Conservation (phyloP, 805 yeast genomes). For the Metschnikowia proteae region DNA sequence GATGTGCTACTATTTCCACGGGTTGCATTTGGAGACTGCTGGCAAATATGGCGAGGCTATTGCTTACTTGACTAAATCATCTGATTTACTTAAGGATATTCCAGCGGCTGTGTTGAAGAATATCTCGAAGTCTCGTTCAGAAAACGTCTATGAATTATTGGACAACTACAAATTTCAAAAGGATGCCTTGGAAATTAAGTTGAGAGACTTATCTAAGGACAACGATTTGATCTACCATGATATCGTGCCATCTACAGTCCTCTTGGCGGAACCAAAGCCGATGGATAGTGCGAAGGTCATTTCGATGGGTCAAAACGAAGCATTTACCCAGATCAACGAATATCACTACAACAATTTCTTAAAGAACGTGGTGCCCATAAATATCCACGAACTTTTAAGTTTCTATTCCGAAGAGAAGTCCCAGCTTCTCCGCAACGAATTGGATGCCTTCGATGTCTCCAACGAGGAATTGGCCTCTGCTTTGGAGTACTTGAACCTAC, state of each 20-base stretch:
- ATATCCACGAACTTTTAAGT: conserved; percentile 83
- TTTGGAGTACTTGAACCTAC: conserved; percentile 75
- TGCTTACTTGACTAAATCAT: conserved; percentile 55
- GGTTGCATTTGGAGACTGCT: conserved; percentile 48
- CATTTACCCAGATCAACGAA: conserved; percentile 41
- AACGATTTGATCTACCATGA: conserved; percentile 90
- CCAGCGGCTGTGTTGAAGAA: conserved; percentile 11
- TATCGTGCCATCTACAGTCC: conserved; percentile 55
- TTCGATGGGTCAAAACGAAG: conserved; percentile 45
- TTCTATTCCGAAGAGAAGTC: conserved; percentile 89
- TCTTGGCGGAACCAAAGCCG: conserved; percentile 63
- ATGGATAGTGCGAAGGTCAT: conserved; percentile 66
- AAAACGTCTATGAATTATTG: conserved; percentile 34
- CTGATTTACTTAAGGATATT: conserved; percentile 35
- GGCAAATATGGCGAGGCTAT: conserved; percentile 74
- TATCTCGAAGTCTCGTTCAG: conserved; percentile 21
- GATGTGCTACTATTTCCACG: conserved; percentile 58
- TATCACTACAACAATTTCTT: conserved; percentile 52
- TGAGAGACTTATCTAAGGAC: conserved; percentile 60
- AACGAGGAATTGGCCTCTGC: conserved; percentile 76
- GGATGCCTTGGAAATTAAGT: conserved; percentile 36
- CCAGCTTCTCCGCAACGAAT: conserved; percentile 63
- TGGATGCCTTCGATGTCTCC: conserved; percentile 72
- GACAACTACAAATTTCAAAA: conserved; percentile 41
- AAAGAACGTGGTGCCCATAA: conserved; percentile 76